Base-by-base conservation (phyloP, 306 rosid genomes). In the Acacia crassicarpa region DNA sequence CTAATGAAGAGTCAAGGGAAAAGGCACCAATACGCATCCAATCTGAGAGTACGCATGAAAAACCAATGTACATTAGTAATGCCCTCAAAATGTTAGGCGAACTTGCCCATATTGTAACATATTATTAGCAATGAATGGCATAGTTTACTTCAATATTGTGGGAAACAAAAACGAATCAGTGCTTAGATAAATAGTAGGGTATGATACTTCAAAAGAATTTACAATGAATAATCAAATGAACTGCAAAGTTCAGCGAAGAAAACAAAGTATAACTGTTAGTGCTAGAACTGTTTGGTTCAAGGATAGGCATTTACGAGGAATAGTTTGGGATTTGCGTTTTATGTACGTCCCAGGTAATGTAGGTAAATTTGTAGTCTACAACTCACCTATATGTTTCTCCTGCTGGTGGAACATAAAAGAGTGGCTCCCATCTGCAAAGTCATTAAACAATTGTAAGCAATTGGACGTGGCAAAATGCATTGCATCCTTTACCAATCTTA, bases 11-110 rank as follows among this genome's bases (percentile, higher is more conserved):
- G 53, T 91, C 98, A 71, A 93, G 68, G 62, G 78, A 89, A 85
- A 93, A 93, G 63, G 99, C 99, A 7, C 98, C 99, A 46, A 96
- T 93, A 0, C 99, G 92, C 98, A 89, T 96, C 98, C 97, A 93
- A 79, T 96, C 99, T 96, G 91, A 59, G 62, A 66, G 62, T 48
- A 45, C 41, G 51, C 79, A 81, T 48, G 66, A 23, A 81, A 74
- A 61, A 35, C 59, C 16, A 66, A 59, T 76, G 61, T 53, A 72
- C 81, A 30, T 75, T 14, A 73, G 54, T 59, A 76, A 75, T 33
- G 32, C 68, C 72, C 68, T 9, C 65, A 40, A 78, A 78, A 70
- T 79, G 66, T 46, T 3, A 22, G 44, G 72, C 32, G 11, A 25
- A 66, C 51, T 51, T 71, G 80, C 78, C 65, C 65, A 74, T 23